Percentiles rank a stretch among this genome's conserved stretches.
These are phyloP conservation scores for Knoxdaviesia capensis DNA, from an alignment of 2,329 filamentous ascomycete species.

Conservation along the genomic window DNA sequence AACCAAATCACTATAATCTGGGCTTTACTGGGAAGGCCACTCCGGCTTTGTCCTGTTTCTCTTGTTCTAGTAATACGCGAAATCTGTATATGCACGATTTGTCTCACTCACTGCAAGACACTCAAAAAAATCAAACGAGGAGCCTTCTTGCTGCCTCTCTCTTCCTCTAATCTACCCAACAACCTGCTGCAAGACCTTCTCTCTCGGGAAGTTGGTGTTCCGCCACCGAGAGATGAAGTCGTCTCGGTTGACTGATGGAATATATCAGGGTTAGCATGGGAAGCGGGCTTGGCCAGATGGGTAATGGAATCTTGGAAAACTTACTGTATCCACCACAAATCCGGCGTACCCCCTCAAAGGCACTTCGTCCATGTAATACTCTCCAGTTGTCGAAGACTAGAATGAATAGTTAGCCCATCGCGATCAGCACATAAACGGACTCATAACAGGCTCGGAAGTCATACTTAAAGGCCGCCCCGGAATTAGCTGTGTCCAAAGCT, in stretches of 20 bases:
- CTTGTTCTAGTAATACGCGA: too few relatives aligned
- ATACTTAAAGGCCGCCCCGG: slow-evolving; percentile 61
- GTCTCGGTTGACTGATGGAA: slow-evolving; percentile 46
- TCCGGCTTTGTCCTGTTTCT: too few relatives aligned
- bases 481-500: slow-evolving; percentile 64
- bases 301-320: slow-evolving; percentile 13
- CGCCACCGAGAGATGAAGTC: slow-evolving; percentile 63
- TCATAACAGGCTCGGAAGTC: slow-evolving; percentile 10
- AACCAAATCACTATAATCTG: too few relatives aligned
- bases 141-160: too few relatives aligned
- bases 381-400: slow-evolving; percentile 92
- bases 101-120: too few relatives aligned
- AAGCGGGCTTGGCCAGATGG: not conserved
- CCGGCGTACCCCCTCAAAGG: slow-evolving; percentile 65
- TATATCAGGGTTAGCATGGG: not conserved
- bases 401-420: not conserved
- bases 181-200: slow-evolving; percentile 14
- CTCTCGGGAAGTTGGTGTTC: slow-evolving; percentile 42
- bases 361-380: slow-evolving; percentile 67
- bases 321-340: slow-evolving; percentile 84
- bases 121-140: too few relatives aligned
- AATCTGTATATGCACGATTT: too few relatives aligned
- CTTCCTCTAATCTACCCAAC: slow-evolving; percentile 2
- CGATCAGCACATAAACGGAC: too few relatives aligned
- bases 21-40: too few relatives aligned